Conservation (phyloP, 768 basidiomycete genomes). For the Trametes meyenii region DNA sequence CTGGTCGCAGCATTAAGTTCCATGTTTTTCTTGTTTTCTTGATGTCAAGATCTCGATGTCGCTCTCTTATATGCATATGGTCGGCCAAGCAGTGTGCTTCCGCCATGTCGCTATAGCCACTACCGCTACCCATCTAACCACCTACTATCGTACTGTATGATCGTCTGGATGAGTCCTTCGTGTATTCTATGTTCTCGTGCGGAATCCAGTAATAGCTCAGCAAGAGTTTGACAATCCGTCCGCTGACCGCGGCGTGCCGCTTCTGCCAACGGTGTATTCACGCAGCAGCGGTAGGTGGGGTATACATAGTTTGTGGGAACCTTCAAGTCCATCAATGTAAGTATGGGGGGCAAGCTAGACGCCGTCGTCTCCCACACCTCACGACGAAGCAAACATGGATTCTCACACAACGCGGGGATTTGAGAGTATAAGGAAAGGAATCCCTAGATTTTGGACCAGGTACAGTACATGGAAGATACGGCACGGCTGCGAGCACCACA, state of each 20-base stretch:
- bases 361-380: background rate
- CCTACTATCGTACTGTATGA: slow-evolving; percentile 13
- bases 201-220: slow-evolving; percentile 21
- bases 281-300: background rate
- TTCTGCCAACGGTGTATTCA: background rate
- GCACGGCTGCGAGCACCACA: background rate
- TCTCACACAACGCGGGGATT: background rate
- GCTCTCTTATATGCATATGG: background rate
- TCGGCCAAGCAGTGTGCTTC: background rate
- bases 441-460: slow-evolving; percentile 15
- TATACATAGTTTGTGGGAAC: slow-evolving; percentile 2
- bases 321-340: too few relatives aligned
- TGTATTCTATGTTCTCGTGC: slow-evolving; percentile 16
- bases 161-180: slow-evolving; percentile 18
- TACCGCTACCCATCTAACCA: background rate
- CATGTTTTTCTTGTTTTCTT: slow-evolving; percentile 16
- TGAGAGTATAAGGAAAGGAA: background rate
- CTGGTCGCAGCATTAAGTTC: slow-evolving; percentile 74
- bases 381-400: background rate
- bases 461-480: slow-evolving; percentile 9
- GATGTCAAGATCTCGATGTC: background rate
- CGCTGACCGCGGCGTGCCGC: background rate
- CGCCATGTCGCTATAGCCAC: background rate
- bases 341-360: too few relatives aligned
- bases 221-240: background rate